Evolutionary conservation across 106 monocot genomes (phyloP).

Genomic region (Triglochin maritima): DNA sequence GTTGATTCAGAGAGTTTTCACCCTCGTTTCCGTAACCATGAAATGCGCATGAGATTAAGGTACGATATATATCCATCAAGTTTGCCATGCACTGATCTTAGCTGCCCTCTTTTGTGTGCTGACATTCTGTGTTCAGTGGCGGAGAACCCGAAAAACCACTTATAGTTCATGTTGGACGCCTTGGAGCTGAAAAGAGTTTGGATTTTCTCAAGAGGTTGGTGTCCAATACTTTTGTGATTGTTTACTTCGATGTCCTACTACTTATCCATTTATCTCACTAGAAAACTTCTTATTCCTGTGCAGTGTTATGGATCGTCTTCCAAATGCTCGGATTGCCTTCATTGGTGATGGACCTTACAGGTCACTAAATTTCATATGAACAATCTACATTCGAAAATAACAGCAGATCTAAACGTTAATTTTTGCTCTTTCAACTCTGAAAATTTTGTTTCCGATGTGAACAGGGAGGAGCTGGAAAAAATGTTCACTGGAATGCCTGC

Average conservation of each 20-base stretch:
- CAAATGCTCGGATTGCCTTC: constrained; percentile 78
- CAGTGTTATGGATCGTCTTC: constrained; percentile 92
- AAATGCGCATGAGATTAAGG: constrained; percentile 80
- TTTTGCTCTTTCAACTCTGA: neutral
- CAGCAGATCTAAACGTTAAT: neutral
- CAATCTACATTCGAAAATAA: neutral
- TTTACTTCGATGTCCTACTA: neutral
- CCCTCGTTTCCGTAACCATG: constrained; percentile 50
- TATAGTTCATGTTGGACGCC: constrained; percentile 90
- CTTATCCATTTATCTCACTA: neutral
- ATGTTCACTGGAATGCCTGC: constrained; percentile 71
- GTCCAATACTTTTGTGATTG: neutral
- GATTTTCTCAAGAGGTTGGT: constrained; percentile 81
- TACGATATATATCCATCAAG: constrained; percentile 1
- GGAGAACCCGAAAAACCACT: constrained; percentile 91
- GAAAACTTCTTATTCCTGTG: neutral
- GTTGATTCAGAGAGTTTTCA: constrained; percentile 91
- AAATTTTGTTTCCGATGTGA: neutral
- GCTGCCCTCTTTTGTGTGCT: neutral
- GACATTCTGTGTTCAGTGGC: constrained; percentile 18
- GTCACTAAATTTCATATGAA: constrained; percentile 11
- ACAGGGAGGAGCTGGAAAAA: constrained; percentile 75
- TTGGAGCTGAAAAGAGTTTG: constrained; percentile 90
- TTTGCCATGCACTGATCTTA: neutral
- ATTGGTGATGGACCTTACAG: constrained; percentile 92